These are phyloP conservation scores for Paramyrothecium sp. DNA, from an alignment of 2,329 filamentous ascomycete genomes.

Conservation along the genomic window DNA sequence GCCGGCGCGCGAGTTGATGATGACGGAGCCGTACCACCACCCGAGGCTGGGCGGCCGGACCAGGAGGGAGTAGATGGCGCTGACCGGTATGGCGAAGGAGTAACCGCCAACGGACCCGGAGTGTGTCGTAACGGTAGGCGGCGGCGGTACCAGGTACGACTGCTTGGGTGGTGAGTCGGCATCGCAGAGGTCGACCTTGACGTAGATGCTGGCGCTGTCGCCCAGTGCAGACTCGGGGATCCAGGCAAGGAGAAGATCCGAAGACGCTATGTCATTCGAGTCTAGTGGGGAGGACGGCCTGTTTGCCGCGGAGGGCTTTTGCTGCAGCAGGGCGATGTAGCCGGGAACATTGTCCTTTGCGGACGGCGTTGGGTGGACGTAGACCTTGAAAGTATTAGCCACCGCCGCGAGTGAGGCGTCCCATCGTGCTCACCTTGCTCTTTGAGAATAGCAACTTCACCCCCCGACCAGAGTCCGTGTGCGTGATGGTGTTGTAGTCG, in stretches of 20 bases:
- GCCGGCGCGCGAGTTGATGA: constrained; percentile 87
- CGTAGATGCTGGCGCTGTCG: constrained; percentile 83
- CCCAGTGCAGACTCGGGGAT: constrained; percentile 86
- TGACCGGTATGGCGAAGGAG: constrained; percentile 87
- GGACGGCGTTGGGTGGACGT: constrained; percentile 90
- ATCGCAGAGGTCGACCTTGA: constrained; percentile 90
- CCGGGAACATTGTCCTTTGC: constrained; percentile 94
- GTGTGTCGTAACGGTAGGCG: constrained; percentile 80
- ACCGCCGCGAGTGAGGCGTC: constrained; percentile 6
- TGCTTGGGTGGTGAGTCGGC: constrained; percentile 78
- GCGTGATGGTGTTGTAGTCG: constrained; percentile 90
- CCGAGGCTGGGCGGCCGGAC: constrained; percentile 89
- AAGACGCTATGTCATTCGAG: constrained; percentile 49
- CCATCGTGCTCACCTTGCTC: constrained; percentile 72
- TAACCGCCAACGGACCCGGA: constrained; percentile 73
- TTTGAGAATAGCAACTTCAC: constrained; percentile 95
- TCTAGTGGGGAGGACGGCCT: constrained; percentile 33
- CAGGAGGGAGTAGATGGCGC: constrained; percentile 85
- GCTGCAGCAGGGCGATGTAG: constrained; percentile 89
- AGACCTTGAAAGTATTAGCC: constrained; percentile 60
- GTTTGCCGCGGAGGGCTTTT: constrained; percentile 59
- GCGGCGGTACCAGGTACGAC: constrained; percentile 86
- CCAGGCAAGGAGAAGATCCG: constrained; percentile 87
- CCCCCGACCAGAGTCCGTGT: constrained; percentile 71
- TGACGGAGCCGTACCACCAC: constrained; percentile 97